phyloP scores from a whole-genome alignment of 2,329 filamentous ascomycete genomes.

The Penicillium sp. region DNA sequence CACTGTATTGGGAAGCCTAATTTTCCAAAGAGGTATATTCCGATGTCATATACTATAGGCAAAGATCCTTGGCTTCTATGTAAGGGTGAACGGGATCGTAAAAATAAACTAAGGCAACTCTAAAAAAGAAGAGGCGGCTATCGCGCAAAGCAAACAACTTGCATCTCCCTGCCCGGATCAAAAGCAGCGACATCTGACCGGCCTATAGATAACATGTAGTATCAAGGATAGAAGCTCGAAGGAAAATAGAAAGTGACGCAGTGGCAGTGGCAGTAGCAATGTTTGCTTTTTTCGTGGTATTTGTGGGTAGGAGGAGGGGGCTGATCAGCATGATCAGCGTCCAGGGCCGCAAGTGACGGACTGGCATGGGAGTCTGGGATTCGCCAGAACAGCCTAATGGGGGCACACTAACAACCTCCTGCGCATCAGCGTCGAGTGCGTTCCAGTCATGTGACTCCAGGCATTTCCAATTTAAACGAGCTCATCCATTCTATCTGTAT shows the following conservation, averaged over 20 bases:
- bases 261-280: background rate
- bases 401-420: slow-evolving; percentile 4
- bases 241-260: background rate
- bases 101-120: slow-evolving; percentile 4
- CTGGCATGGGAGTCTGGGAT: slow-evolving; percentile 1
- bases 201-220: background rate
- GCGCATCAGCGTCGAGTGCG: background rate
- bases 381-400: slow-evolving; percentile 12
- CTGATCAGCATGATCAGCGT: slow-evolving; percentile 22
- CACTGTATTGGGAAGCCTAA: slow-evolving; percentile 14
- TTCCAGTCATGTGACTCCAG: background rate
- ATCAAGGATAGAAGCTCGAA: background rate
- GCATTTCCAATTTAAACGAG: background rate
- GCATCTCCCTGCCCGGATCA: background rate
- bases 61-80: background rate
- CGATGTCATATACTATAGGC: background rate
- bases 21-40: background rate
- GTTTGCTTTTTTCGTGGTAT: slow-evolving; percentile 11
- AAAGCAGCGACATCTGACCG: background rate
- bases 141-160: slow-evolving; percentile 15
- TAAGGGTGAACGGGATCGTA: background rate
- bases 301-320: background rate
- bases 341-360: slow-evolving; percentile 8
- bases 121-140: slow-evolving; percentile 16
- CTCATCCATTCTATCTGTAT: background rate